Evolutionary conservation across 306 rosid species (phyloP).

Genomic region (Trifolium subterraneum): DNA sequence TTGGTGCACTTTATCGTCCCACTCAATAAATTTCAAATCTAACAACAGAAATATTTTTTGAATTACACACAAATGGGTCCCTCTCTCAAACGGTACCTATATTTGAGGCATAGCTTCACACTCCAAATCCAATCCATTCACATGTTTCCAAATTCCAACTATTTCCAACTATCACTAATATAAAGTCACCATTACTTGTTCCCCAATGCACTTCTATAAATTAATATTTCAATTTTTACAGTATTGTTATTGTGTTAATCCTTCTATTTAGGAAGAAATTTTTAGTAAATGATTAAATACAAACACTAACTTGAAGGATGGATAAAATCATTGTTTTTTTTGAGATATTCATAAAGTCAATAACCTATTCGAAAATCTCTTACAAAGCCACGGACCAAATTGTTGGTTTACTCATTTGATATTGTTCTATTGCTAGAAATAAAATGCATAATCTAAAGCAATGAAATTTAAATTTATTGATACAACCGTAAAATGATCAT

Average conservation of each 20-base stretch:
- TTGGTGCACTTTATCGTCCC: constrained; percentile 58
- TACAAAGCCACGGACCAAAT: no score
- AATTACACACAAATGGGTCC: constrained; percentile 60
- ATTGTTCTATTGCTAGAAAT: no score
- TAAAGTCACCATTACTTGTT: constrained; percentile 10
- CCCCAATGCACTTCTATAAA: background rate
- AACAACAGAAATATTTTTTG: constrained; percentile 50
- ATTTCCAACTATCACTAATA: constrained; percentile 48
- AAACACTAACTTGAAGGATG: no score
- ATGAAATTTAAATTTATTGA: no score
- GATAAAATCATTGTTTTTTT: no score
- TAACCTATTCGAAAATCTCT: no score
- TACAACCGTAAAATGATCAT: no score
- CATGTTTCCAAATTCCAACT: constrained; percentile 53
- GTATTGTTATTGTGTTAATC: background rate
- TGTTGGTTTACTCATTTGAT: no score
- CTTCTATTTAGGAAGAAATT: no score
- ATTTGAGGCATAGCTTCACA: background rate
- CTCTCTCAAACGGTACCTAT: constrained; percentile 64
- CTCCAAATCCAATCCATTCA: background rate
- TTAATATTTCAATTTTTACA: background rate
- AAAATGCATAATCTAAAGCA: no score
- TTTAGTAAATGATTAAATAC: no score
- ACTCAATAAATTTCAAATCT: constrained; percentile 64
- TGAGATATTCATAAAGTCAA: no score